phyloP scores from a whole-genome alignment of 306 rosid genomes.

The Fragaria ananassa region DNA sequence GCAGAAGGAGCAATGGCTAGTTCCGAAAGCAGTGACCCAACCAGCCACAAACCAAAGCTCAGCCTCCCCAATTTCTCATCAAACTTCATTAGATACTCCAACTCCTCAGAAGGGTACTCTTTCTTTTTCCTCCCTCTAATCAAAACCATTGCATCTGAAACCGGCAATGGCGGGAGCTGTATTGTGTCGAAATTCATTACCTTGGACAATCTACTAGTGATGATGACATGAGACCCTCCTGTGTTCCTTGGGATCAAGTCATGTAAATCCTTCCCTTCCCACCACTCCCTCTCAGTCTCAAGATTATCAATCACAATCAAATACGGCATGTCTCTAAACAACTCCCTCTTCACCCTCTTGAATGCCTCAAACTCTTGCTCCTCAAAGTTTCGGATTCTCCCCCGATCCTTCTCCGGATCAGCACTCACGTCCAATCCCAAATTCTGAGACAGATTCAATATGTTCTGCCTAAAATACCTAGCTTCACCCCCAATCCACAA shows the following conservation, averaged over 20 bases:
- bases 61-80: conserved; percentile 68
- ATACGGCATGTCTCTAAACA: conserved; percentile 75
- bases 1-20: conserved; percentile 56
- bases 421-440: conserved; percentile 80
- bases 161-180: conserved; percentile 58
- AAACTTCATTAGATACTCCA: conserved; percentile 50
- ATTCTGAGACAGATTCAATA: conserved; percentile 60
- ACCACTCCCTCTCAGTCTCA: conserved; percentile 78
- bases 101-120: conserved; percentile 58
- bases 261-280: conserved; percentile 73
- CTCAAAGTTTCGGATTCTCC: conserved; percentile 74
- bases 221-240: conserved; percentile 76
- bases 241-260: conserved; percentile 79
- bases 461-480: conserved; percentile 67
- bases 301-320: conserved; percentile 81
- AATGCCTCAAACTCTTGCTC: conserved; percentile 88
- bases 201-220: conserved; percentile 61
- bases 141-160: conserved; percentile 67
- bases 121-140: conserved; percentile 65
- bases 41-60: conserved; percentile 67
- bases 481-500: conserved; percentile 92
- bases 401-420: conserved; percentile 67
- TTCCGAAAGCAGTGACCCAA: conserved; percentile 70
- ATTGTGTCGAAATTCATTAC: conserved; percentile 60
- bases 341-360: conserved; percentile 77